These are phyloP conservation scores for Pterula multifida DNA, from an alignment of 1,284 basidiomycete species.

Conservation along the genomic window DNA sequence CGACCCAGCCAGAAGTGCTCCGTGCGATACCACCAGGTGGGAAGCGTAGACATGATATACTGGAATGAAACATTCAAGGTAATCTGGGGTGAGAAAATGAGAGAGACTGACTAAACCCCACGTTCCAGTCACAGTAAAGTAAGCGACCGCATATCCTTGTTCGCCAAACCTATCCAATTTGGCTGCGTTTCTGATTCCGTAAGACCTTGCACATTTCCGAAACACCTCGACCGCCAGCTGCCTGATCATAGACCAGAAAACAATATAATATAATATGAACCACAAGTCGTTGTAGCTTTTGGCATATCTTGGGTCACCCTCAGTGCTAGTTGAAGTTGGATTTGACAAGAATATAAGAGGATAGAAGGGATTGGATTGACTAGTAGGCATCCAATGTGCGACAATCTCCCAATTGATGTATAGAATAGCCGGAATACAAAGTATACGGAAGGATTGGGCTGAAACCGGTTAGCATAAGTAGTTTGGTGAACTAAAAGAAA, in stretches of 20 bases:
- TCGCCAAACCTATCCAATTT: conserved; percentile 84
- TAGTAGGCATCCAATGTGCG: conserved; percentile 19
- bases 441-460: conserved; percentile 65
- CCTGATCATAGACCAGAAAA: conserved; percentile 88
- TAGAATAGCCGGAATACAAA: conserved; percentile 61
- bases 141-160: conserved; percentile 80
- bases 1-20: conserved; percentile 74
- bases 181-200: conserved; percentile 52
- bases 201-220: conserved; percentile 60
- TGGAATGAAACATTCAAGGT: conserved; percentile 17
- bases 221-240: conserved; percentile 67
- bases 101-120: conserved; percentile 65
- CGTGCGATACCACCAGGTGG: conserved; percentile 85
- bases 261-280: conserved; percentile 81
- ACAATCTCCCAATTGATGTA: conserved; percentile 64
- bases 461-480: neutral
- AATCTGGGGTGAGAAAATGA: conserved; percentile 1
- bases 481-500: neutral
- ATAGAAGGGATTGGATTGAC: conserved; percentile 61
- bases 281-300: conserved; percentile 74
- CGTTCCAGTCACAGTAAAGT: conserved; percentile 60
- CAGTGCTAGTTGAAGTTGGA: conserved; percentile 38
- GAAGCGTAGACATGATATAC: conserved; percentile 79
- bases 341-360: conserved; percentile 73
- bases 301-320: conserved; percentile 51